A percentile compares a stretch with the other conserved stretches of the same genome.
These are phyloP conservation scores for Silene noctiflora DNA, from an alignment of 179 eudicot genomes.

Conservation along the genomic window DNA sequence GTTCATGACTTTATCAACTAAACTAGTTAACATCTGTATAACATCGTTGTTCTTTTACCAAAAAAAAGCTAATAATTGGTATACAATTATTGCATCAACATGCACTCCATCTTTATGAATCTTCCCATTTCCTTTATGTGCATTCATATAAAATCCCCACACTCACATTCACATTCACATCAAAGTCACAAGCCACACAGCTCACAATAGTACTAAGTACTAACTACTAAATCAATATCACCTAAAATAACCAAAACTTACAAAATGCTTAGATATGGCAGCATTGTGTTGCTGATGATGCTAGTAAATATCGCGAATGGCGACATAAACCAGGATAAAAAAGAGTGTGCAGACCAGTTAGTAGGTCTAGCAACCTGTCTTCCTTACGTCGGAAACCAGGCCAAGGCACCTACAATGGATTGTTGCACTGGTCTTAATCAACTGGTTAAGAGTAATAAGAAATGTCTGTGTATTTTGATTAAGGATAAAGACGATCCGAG, in stretches of 20 bases:
- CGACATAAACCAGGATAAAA: constrained; percentile 51
- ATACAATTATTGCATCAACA: too few species aligned
- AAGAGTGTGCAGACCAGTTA: constrained; percentile 54
- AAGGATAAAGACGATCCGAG: constrained; percentile 68
- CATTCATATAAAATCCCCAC: too few species aligned
- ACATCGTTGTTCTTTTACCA: too few species aligned
- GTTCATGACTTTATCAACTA: too few species aligned
- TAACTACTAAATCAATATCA: neutral
- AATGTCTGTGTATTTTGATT: constrained; percentile 63
- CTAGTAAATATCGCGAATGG: constrained; percentile 27
- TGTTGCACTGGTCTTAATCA: constrained; percentile 66
- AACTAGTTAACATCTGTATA: too few species aligned
- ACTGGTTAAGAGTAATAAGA: constrained; percentile 46
- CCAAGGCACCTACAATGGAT: constrained; percentile 57
- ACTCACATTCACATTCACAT: too few species aligned
- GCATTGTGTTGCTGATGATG: constrained; percentile 3
- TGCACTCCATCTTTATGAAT: too few species aligned
- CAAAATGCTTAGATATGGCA: neutral
- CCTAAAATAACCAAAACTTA: constrained; percentile 14
- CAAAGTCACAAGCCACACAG: neutral
- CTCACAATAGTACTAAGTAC: neutral
- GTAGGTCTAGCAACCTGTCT: constrained; percentile 65
- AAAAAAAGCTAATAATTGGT: too few species aligned
- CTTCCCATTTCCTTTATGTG: too few species aligned
- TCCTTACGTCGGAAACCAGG: constrained; percentile 51